Percentiles rank a stretch among this genome's conserved stretches.
These are phyloP conservation scores for Dioscorea zingiberensis DNA, from an alignment of 106 monocot species.

Conservation along the genomic window DNA sequence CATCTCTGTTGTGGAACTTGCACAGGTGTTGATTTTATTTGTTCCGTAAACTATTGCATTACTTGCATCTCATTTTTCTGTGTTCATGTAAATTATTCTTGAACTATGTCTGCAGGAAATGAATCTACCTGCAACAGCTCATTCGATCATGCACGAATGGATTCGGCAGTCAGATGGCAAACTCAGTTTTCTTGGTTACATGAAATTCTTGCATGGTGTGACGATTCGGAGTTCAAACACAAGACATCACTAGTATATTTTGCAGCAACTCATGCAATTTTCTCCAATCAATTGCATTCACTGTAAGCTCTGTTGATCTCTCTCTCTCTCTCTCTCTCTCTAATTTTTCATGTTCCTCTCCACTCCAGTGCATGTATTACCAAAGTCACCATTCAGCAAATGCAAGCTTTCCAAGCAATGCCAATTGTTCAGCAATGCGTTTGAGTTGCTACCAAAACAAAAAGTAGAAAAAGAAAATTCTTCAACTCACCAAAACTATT, in stretches of 20 bases:
- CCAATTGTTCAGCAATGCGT: too few relatives aligned
- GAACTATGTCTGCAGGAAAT: constrained; percentile 53
- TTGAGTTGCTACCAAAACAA: too few relatives aligned
- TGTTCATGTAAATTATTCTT: too few relatives aligned
- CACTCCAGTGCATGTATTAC: too few relatives aligned
- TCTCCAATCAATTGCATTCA: background rate
- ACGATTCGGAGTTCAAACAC: constrained; percentile 56
- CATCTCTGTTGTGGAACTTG: constrained; percentile 80
- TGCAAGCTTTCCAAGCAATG: too few relatives aligned
- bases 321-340: too few relatives aligned
- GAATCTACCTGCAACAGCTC: constrained; percentile 54
- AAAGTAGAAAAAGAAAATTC: too few relatives aligned
- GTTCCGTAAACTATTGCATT: too few relatives aligned
- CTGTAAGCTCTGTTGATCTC: background rate
- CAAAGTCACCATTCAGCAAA: too few relatives aligned
- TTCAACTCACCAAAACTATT: too few relatives aligned
- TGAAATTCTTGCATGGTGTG: constrained; percentile 96
- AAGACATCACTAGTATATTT: constrained; percentile 33
- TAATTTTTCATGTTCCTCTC: too few relatives aligned
- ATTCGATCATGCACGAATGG: constrained; percentile 77
- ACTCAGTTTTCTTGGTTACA: constrained; percentile 84
- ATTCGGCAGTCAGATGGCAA: constrained; percentile 77
- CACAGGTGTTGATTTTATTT: constrained; percentile 43
- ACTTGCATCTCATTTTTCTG: too few relatives aligned
- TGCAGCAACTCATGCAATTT: background rate